Base-by-base conservation (phyloP, 192 early-diverging fungal species). In the Coemansia sp. region DNA sequence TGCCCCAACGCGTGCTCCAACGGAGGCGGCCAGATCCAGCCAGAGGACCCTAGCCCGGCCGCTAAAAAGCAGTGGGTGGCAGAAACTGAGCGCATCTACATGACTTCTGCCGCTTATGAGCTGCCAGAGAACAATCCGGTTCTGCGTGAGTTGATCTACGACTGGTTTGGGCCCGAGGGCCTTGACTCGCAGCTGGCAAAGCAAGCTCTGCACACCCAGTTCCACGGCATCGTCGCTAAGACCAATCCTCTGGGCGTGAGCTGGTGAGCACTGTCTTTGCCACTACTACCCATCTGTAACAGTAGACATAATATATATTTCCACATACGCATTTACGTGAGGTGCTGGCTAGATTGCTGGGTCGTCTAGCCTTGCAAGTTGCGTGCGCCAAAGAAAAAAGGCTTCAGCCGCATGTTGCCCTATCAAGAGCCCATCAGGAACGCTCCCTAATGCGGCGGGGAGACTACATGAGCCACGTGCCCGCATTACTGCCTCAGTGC, bases 1-100 rank as follows among this genome's bases (percentile, higher is more conserved):
- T 99, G 98, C 68, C 98, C 98, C 0, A 90, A 89, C 22, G 98
- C 95, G 9, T 99, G 98, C 82, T 93, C 95, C 37, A 98, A 99
- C 66, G 98, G 98, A 17, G 98, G 98, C 57, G 98, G 98, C 7
- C 98, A 99, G 76, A 63, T 96, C 19, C 90, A 92, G 66, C 85
- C 89, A 3, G 73, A 56, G 6, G 43, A 80, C 32, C 70, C 76
- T 40, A 76, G 77, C 27, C 67, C 79, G 0, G 77, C 84, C 0
- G 82, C 86, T 12, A 84, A 88, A 36, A 94, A 94, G 65, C 90
- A 92, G 32, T 94, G 91, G 91, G 89, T 94, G 9, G 59, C 67
- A 0, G 77, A 85, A 42, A 88, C 91, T 0, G 92, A 96, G 60
- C 71, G 64, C 39, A 84, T 84, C 15, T 96, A 96, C 64, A 65